A percentile compares a stretch with the other conserved stretches of the same genome.
Evolutionary conservation across 495 filamentous ascomycete species (phyloP).

Genomic region (Thozetella sp.): DNA sequence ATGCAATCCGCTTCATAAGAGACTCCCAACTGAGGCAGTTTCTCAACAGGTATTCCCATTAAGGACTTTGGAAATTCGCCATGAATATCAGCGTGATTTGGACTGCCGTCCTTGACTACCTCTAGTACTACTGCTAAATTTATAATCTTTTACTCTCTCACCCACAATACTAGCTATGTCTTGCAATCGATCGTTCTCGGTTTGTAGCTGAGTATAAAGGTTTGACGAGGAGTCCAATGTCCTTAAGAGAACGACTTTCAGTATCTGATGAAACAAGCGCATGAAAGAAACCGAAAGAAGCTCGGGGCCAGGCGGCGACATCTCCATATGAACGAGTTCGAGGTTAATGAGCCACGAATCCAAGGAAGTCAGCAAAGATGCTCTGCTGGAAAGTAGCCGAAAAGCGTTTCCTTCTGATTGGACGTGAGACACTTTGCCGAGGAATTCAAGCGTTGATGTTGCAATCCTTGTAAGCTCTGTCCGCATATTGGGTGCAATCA

Average conservation of each 20-base stretch:
- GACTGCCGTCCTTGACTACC: background rate
- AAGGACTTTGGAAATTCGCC: too few relatives aligned
- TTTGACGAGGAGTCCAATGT: slow-evolving; percentile 28
- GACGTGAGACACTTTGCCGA: slow-evolving; percentile 30
- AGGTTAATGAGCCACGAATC: slow-evolving; percentile 31
- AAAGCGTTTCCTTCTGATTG: slow-evolving; percentile 25
- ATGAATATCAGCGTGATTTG: background rate
- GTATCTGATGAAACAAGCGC: slow-evolving; percentile 32
- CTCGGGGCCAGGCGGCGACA: slow-evolving; percentile 16
- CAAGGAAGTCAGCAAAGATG: slow-evolving; percentile 29
- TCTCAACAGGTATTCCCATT: too few relatives aligned
- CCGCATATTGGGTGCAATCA: slow-evolving; percentile 34
- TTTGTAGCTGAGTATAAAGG: slow-evolving; percentile 25
- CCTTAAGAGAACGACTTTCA: slow-evolving; percentile 33
- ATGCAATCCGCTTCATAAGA: too few relatives aligned
- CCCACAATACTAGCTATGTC: slow-evolving; percentile 25
- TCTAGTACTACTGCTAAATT: background rate
- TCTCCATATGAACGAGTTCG: slow-evolving; percentile 25
- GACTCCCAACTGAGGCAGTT: too few relatives aligned
- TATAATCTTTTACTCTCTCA: slow-evolving; percentile 28
- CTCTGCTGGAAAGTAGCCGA: slow-evolving; percentile 33
- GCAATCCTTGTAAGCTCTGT: slow-evolving; percentile 31
- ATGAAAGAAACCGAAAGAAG: slow-evolving; percentile 34
- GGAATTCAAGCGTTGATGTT: slow-evolving; percentile 31
- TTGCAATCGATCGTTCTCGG: slow-evolving; percentile 29